Evolutionary conservation across 306 rosid species (phyloP).

Genomic region (Quercus robur): DNA sequence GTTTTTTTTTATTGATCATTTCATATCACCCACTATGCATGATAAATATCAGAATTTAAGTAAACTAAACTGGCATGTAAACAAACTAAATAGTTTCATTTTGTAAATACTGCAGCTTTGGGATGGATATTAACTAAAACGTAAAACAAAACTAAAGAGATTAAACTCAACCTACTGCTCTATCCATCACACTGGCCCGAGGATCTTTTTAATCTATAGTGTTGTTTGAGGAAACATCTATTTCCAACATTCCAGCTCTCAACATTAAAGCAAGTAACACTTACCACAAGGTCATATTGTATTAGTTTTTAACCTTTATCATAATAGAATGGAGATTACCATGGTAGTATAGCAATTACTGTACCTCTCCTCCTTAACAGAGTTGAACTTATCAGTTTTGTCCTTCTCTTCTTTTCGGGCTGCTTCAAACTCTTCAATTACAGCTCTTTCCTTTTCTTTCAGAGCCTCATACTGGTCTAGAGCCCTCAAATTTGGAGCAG

Average conservation of each 20-base stretch:
- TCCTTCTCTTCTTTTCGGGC: constrained; percentile 89
- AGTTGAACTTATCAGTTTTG: constrained; percentile 64
- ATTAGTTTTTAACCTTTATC: neutral
- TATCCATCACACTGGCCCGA: neutral
- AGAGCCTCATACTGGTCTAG: constrained; percentile 93
- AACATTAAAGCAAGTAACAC: neutral
- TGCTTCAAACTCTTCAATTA: constrained; percentile 81
- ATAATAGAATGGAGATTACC: neutral
- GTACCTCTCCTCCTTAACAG: constrained; percentile 82
- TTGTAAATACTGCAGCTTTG: neutral
- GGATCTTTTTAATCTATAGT: neutral
- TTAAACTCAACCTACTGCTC: neutral
- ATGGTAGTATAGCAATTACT: constrained; percentile 11
- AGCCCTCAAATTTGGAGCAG: constrained; percentile 98
- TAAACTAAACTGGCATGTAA: neutral
- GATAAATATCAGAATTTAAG: neutral
- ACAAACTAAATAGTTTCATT: neutral
- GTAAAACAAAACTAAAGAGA: neutral
- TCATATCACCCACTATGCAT: neutral
- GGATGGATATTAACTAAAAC: neutral
- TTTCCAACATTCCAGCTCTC: neutral
- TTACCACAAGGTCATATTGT: neutral
- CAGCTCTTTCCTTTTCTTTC: constrained; percentile 78
- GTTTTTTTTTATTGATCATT: too few relatives aligned
- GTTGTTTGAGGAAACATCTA: neutral